Base-by-base conservation (phyloP, 2,329 filamentous ascomycete genomes). In the Ciborinia camelliae region DNA sequence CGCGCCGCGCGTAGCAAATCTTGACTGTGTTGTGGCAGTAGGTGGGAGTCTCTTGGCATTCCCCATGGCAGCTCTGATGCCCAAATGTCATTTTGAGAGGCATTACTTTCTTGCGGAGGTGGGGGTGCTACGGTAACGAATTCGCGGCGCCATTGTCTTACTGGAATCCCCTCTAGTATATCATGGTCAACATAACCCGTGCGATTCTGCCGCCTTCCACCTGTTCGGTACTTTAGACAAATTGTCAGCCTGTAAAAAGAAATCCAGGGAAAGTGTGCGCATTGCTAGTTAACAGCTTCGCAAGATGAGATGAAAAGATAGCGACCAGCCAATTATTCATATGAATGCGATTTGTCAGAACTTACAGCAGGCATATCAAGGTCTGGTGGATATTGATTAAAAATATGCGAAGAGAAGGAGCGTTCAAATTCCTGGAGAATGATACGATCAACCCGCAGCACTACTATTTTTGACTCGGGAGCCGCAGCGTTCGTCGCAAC, bases 121-220 rank as follows among this genome's bases (percentile, higher is more conserved):
- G 85, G 85, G 61, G 91, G 88, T 69, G 86, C 86, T 73, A 94
- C 80, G 50, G 80, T 88, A 64, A 91, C 83, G 77, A 81, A 81
- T 65, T 90, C 86, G 68, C 90, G 87, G 64, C 90, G 87, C 90
- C 92, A 98, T 84, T 96, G 92, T 73, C 92, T 89, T 65, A 97
- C 90, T 20, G 94, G 94, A 14, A 97, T 83, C 66, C 75, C 75
- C 66, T 76, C 75, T 26, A 72, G 74, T 20, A 74, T 67, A 79
- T 90, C 88, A 74, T 88, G 85, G 69, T 90, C 87, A 35, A 70
- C 68, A 64, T 69, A 65, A 32, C 71, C 71, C 23, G 69, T 67
- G n/a, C 74, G 71, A 61, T 74, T 75, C 52, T 72, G 68, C n/a
- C 73, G 72, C 53, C 74, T 67, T 51, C 63, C 63, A 45, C 57